Evolutionary conservation across 1,284 basidiomycete genomes (phyloP).

Genomic region (Inonotus obliquus): DNA sequence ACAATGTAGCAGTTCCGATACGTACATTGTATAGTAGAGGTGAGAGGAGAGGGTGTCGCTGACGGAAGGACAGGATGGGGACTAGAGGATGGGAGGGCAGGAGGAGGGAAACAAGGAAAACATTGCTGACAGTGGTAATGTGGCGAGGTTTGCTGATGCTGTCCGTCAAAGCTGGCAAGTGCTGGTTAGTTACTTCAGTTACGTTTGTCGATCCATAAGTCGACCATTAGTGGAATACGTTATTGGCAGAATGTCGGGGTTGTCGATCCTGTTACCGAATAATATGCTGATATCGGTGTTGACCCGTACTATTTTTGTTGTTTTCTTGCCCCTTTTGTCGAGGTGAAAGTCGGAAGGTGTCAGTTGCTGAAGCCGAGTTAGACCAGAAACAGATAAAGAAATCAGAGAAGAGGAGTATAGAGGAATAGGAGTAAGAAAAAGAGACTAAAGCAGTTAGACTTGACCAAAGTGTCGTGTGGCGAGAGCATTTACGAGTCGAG

Average conservation of each 20-base stretch:
- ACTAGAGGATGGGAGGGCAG: background rate
- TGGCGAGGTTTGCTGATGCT: background rate
- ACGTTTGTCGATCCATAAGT: background rate
- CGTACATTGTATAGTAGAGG: background rate
- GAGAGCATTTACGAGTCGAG: constrained; percentile 57
- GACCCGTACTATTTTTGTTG: background rate
- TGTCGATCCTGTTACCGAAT: constrained; percentile 3
- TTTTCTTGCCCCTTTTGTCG: background rate
- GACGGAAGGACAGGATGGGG: background rate
- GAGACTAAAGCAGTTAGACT: constrained; percentile 5
- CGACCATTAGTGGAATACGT: background rate
- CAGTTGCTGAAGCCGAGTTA: constrained; percentile 5
- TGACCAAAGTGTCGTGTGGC: background rate
- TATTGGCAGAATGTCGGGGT: background rate
- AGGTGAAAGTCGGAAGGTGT: constrained; percentile 1
- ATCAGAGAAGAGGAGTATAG: constrained; percentile 8
- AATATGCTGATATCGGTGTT: background rate
- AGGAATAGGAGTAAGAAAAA: constrained; percentile 7
- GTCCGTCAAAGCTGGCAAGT: background rate
- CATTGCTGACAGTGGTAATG: background rate
- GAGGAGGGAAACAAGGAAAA: background rate
- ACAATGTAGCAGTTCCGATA: background rate
- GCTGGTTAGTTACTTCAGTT: background rate
- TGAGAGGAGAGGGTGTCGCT: background rate
- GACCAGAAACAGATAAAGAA: constrained; percentile 1